Evolutionary conservation across 2,329 filamentous ascomycete species (phyloP), one percentile per base, ranked within the genome.

Genomic region (Hymenoscyphus salicellus): DNA sequence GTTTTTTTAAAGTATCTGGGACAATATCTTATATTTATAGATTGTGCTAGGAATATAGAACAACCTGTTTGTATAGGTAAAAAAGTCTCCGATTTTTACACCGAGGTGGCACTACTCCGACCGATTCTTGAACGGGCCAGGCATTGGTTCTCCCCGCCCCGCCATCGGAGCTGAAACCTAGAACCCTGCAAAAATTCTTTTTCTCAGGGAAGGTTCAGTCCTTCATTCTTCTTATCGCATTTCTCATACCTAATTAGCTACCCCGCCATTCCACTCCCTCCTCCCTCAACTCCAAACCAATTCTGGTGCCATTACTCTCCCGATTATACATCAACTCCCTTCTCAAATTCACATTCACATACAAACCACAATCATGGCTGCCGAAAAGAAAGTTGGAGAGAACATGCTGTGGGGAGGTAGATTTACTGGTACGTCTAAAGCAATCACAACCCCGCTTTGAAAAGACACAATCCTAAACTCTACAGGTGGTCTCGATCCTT

Each of bases 401-500:
- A 73, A 74, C 38, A 86, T 85, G 82, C 81, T 86, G 63, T 86
- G 84, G 84, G 84, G 84, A 70, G 84, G 84, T 70, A 80, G 85
- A 67, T 87, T 88, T 74, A 87, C 84, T 68, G 84, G 46, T 52
- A 26, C 46, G 83, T 84, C 69, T 65, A 64, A 71, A 30, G 66
- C 63, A 67, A 58, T 62, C 60, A 11, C 43, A 26, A 38, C 33
- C 46, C 41, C 32, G 41, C 32, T 20, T 57, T 46, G 30, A 32
- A 46, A 20, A 52, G 10, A 60, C 30, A 23, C 30, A 60, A 59
- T 58, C 65, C 65, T 67, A 49, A 69, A 17, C 41, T 76, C 72
- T 57, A 64, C 72, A 90, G 90, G 91, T 81, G 89, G 86, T 71
- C 86, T 94, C 70, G 91, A 96, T 78, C 91, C 92, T 62, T 84